These are phyloP conservation scores for Primulina huaijiensis DNA, from an alignment of 257 asterid genomes.

Conservation along the genomic window DNA sequence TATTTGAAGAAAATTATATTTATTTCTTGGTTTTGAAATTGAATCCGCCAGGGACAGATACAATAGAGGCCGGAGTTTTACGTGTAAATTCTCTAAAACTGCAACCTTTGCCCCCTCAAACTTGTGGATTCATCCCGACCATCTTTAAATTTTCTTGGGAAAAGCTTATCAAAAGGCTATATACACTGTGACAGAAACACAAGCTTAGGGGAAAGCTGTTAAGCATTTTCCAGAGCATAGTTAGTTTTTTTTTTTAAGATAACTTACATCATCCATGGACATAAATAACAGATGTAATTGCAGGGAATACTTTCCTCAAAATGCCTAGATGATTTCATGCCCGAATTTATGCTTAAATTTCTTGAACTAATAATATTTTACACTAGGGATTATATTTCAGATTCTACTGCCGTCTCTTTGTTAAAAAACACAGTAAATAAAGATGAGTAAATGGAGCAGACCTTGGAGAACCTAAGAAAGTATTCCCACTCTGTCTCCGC, in stretches of 20 bases:
- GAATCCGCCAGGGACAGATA: neutral
- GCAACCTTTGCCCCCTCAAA: neutral
- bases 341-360: neutral
- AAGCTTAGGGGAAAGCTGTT: neutral
- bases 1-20: no score
- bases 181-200: neutral
- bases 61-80: no score
- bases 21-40: neutral
- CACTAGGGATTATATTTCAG: neutral
- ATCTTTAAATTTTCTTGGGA: neutral
- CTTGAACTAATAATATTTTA: neutral
- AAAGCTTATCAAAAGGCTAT: neutral
- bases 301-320: neutral
- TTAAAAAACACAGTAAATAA: neutral
- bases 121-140: neutral
- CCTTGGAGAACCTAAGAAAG: conserved; percentile 72
- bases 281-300: neutral
- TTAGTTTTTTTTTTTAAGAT: neutral
- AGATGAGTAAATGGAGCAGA: conserved; percentile 14
- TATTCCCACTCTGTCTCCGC: conserved; percentile 95
- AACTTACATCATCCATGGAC: neutral
- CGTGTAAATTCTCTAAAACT: no score
- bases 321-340: neutral
- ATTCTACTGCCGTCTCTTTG: neutral
- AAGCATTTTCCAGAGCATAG: neutral